Percentiles rank a stretch among this genome's conserved stretches.
Evolutionary conservation across 148 eudicot species (phyloP).

Genomic region (Dianthus caryophyllus): DNA sequence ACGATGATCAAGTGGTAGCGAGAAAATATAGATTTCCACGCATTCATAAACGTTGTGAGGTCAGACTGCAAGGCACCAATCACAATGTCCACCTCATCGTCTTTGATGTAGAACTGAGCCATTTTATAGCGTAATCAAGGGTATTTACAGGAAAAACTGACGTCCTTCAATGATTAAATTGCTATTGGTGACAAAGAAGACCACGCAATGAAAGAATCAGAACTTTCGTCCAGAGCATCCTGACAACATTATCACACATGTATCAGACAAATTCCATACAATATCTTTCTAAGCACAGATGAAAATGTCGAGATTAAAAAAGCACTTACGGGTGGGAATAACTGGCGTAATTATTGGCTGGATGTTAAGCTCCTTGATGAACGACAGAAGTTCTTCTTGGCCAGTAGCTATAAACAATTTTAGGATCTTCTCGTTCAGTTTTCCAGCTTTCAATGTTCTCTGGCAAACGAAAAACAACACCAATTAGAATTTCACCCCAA

Average conservation of each 20-base stretch:
- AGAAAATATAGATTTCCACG: slow-evolving; percentile 72
- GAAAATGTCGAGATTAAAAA: neutral
- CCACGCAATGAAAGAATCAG: slow-evolving; percentile 31
- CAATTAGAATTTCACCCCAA: neutral
- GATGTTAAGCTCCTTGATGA: slow-evolving; percentile 68
- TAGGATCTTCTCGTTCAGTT: slow-evolving; percentile 78
- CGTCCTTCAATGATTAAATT: slow-evolving; percentile 4
- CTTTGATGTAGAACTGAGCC: slow-evolving; percentile 48
- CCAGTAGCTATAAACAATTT: slow-evolving; percentile 74
- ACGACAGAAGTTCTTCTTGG: slow-evolving; percentile 68
- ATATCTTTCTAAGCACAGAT: neutral
- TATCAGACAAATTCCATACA: slow-evolving; percentile 2
- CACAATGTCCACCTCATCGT: slow-evolving; percentile 78
- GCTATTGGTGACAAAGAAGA: slow-evolving; percentile 2
- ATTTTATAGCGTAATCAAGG: slow-evolving; percentile 23
- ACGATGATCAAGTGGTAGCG: slow-evolving; percentile 75
- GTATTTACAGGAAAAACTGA: slow-evolving; percentile 9
- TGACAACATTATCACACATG: slow-evolving; percentile 25
- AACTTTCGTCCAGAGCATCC: slow-evolving; percentile 67
- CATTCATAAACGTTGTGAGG: slow-evolving; percentile 82
- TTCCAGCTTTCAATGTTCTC: slow-evolving; percentile 94
- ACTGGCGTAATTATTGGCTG: slow-evolving; percentile 58
- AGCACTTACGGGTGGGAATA: slow-evolving; percentile 79
- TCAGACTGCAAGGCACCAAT: slow-evolving; percentile 68
- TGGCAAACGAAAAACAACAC: slow-evolving; percentile 28